Evolutionary conservation across 495 filamentous ascomycete genomes (phyloP).

Genomic region (Glonium stellatum): DNA sequence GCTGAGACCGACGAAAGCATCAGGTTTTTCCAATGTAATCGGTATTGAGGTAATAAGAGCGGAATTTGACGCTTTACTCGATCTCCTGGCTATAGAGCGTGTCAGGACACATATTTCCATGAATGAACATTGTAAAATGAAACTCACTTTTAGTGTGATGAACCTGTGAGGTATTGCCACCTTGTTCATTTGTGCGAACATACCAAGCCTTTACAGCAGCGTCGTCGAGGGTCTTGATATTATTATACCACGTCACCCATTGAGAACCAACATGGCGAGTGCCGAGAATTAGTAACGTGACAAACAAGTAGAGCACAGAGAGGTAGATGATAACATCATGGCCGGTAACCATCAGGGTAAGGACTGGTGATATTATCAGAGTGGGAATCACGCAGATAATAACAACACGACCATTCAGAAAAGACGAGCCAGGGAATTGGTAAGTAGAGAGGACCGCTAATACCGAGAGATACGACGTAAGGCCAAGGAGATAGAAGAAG

Average conservation of each 20-base stretch:
- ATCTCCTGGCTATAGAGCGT: background rate
- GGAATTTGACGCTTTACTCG: background rate
- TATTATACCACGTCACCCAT: conserved; percentile 32
- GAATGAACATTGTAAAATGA: no score
- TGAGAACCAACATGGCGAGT: conserved; percentile 37
- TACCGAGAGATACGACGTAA: conserved; percentile 35
- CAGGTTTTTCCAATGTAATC: background rate
- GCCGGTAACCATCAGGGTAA: conserved; percentile 25
- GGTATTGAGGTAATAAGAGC: background rate
- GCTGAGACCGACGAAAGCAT: conserved; percentile 27
- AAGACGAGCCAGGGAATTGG: conserved; percentile 49
- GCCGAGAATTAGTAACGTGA: conserved; percentile 26
- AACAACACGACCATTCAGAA: conserved; percentile 35
- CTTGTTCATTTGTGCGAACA: conserved; percentile 6
- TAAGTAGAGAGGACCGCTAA: conserved; percentile 47
- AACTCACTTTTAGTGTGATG: no score
- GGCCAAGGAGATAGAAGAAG: conserved; percentile 32
- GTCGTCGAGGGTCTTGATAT: conserved; percentile 33
- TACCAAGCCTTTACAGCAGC: conserved; percentile 32
- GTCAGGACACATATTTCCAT: background rate
- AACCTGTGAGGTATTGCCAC: no score
- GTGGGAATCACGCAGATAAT: conserved; percentile 31
- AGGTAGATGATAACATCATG: conserved; percentile 33
- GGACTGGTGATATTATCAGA: conserved; percentile 32
- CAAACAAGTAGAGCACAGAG: conserved; percentile 25